Evolutionary conservation across 2,329 filamentous ascomycete species (phyloP), one percentile per base, ranked within the genome.

Genomic region (Neopestalotiopsis sp.): DNA sequence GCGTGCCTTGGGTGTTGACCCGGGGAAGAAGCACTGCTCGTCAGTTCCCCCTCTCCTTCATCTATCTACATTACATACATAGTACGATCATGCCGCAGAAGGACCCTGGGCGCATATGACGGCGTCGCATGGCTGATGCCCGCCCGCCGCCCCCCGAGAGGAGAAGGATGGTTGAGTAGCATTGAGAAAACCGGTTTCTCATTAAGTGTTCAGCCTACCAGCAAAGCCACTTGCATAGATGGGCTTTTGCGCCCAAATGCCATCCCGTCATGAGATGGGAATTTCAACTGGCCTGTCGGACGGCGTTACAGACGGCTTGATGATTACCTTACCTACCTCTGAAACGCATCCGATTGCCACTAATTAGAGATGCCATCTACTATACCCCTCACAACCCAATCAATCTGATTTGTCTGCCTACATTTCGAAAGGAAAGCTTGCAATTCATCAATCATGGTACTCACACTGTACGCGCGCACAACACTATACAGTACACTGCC

Each of bases 221-320:
- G 45, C 59, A 40, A 20, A 38, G 28, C 59, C 34, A 20, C 10
- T 40, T 14, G n/a, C 17, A 9, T 14, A 30, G 12, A 62, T 62
- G 59, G 59, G 59, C 28, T 34, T 32, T 62, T 62, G 59, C 59
- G 17, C 28, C 28, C 59, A 62, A 62, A 62, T 62, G 59, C 59
- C 59, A 62, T 62, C 14, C 59, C 59, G 30, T 20, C 59, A 12
- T 40, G 30, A n/a, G 14, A 62, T 62, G 30, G 59, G 32, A 62
- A 38, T 62, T 40, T 38, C 45, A 20, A 53, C 45, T 53, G 45
- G 45, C 45, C 45, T 10, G 17, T 17, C n/a, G 1, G 45, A n/a
- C 45, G 45, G 45, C 45, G 45, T 53, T 53, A 53, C 45, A 53
- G 45, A 53, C 45, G 45, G 45, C 45, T 53, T 20, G 45, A 17